phyloP scores from a whole-genome alignment of 2,329 filamentous ascomycete species.

The Colletotrichum sansevieriae region DNA sequence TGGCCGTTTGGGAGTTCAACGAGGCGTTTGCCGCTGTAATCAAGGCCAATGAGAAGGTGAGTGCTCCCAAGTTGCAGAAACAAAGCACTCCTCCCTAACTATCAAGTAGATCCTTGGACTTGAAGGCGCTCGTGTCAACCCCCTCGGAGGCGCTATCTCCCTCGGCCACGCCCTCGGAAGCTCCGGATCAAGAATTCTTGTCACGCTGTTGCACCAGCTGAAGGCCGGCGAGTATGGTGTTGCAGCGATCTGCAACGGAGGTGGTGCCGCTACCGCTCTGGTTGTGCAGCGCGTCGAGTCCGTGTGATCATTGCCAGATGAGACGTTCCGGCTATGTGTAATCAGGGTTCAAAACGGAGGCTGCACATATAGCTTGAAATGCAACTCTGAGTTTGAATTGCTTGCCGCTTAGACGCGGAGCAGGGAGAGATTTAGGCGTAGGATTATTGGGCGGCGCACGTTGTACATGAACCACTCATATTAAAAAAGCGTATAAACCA shows the following conservation, averaged over 20 bases:
- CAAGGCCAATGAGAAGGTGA: slow-evolving; percentile 89
- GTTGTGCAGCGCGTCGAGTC: slow-evolving; percentile 86
- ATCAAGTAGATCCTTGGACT: slow-evolving; percentile 78
- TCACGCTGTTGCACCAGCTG: slow-evolving; percentile 90
- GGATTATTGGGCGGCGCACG: slow-evolving; percentile 3
- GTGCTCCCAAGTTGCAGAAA: slow-evolving; percentile 9
- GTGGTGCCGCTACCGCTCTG: slow-evolving; percentile 90
- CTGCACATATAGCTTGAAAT: slow-evolving; percentile 24
- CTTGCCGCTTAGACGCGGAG: slow-evolving; percentile 18
- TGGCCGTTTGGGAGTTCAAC: slow-evolving; percentile 98
- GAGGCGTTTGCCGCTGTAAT: slow-evolving; percentile 97
- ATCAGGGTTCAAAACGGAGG: slow-evolving; percentile 8
- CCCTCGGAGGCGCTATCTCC: slow-evolving; percentile 90
- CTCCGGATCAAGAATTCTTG: slow-evolving; percentile 91
- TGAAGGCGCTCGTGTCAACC: slow-evolving; percentile 84
- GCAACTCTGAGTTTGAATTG: background rate
- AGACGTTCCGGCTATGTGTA: slow-evolving; percentile 4
- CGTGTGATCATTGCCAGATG: slow-evolving; percentile 52
- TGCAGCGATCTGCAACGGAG: slow-evolving; percentile 96
- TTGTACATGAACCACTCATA: slow-evolving; percentile 19
- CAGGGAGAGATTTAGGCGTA: background rate
- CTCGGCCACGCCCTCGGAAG: slow-evolving; percentile 93
- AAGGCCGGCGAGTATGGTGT: slow-evolving; percentile 94
- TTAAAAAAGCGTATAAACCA: background rate
- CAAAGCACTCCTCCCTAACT: slow-evolving; percentile 31